Conservation (phyloP, 2,329 filamentous ascomycete species). For the Botryotinia narcissicola region DNA sequence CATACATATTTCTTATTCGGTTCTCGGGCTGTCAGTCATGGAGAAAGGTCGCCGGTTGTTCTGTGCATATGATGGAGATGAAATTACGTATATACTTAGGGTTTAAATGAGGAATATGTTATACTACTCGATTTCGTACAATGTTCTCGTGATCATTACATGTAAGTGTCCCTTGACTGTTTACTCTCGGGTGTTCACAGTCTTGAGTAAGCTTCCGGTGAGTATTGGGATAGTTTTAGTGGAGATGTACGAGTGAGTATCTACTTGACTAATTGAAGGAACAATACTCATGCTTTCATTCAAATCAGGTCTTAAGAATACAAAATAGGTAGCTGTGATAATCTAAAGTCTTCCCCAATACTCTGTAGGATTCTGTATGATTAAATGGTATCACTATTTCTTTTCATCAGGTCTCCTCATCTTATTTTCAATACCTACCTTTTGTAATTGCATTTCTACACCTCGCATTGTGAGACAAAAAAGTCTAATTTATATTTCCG, state of each 20-base stretch:
- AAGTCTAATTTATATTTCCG: not conserved
- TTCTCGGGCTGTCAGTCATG: not conserved
- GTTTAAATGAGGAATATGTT: not conserved
- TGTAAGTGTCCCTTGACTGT: not conserved
- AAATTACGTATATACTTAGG: not conserved
- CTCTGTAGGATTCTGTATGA: not conserved
- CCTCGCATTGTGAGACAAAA: not conserved
- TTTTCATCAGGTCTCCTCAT: not conserved
- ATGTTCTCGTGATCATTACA: not conserved
- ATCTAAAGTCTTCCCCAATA: not conserved
- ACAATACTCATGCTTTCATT: not conserved
- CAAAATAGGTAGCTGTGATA: not conserved
- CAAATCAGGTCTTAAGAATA: not conserved
- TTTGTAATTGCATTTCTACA: not conserved
- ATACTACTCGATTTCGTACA: not conserved
- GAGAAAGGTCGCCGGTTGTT: not conserved
- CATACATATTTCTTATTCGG: not conserved
- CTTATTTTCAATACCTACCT: not conserved
- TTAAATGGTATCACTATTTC: not conserved
- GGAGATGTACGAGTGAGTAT: not conserved
- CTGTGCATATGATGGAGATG: not conserved
- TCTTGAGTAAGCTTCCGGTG: not conserved
- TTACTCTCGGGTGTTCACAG: not conserved
- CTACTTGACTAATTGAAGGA: not conserved
- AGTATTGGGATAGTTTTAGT: not conserved